Percentiles rank a stretch among this genome's conserved stretches.
Conservation (phyloP, 108 stramenopile genomes). For the Fistulifera pelliculosa region DNA sequence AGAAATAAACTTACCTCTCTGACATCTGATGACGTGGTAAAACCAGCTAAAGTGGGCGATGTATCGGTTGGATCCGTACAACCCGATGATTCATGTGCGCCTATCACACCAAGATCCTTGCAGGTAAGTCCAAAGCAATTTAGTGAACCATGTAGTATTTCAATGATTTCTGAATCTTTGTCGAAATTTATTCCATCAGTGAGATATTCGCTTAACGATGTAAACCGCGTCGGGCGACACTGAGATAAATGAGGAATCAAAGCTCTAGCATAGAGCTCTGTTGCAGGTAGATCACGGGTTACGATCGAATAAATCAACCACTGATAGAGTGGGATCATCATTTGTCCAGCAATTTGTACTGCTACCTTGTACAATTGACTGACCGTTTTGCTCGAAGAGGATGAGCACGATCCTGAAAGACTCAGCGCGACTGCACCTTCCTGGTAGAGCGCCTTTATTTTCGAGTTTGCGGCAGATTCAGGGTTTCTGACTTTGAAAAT, state of each 20-base stretch:
- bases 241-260: slow-evolving; percentile 71
- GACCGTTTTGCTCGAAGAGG: slow-evolving; percentile 21
- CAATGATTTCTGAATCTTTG: slow-evolving; percentile 32
- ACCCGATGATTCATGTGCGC: background rate
- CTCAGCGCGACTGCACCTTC: slow-evolving; percentile 26
- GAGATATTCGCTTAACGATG: slow-evolving; percentile 47
- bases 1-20: too few species aligned
- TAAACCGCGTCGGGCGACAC: slow-evolving; percentile 57
- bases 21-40: too few species aligned
- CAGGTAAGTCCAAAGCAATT: slow-evolving; percentile 73
- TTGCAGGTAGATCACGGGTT: slow-evolving; percentile 24
- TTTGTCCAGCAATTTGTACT: slow-evolving; percentile 44
- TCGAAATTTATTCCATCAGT: slow-evolving; percentile 30
- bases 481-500: slow-evolving; percentile 26
- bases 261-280: slow-evolving; percentile 48
- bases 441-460: slow-evolving; percentile 53
- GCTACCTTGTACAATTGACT: slow-evolving; percentile 41
- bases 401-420: slow-evolving; percentile 30
- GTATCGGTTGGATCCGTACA: background rate
- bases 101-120: slow-evolving; percentile 42
- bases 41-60: too few species aligned
- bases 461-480: slow-evolving; percentile 45
- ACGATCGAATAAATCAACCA: slow-evolving; percentile 49
- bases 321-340: slow-evolving; percentile 64
- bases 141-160: slow-evolving; percentile 48